A percentile compares a stretch with the other conserved stretches of the same genome.
Evolutionary conservation across 768 basidiomycete genomes (phyloP).

Genomic region (Piloderma croceum): DNA sequence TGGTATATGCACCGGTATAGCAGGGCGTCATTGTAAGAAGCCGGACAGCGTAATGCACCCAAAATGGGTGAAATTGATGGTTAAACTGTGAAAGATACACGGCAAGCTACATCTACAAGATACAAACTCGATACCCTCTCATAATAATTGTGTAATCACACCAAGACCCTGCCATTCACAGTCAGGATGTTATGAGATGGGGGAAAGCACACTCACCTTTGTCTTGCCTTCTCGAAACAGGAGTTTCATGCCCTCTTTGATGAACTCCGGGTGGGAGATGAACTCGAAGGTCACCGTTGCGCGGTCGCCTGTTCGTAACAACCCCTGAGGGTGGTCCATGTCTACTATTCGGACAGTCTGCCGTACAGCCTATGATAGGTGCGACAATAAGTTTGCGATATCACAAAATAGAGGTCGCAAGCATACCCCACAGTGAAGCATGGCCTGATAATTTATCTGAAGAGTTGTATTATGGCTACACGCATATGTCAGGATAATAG

Average conservation of each 20-base stretch:
- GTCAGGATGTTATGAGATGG: conserved; percentile 4
- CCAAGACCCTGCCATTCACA: conserved; percentile 56
- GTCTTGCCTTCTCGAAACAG: conserved; percentile 95
- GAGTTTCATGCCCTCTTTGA: conserved; percentile 91
- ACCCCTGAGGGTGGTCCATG: conserved; percentile 85
- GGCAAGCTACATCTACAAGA: too few species aligned
- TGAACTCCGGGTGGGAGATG: conserved; percentile 84
- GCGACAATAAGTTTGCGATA: conserved; percentile 3
- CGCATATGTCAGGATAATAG: conserved; percentile 4
- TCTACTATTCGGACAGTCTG: conserved; percentile 89
- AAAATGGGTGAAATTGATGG: too few species aligned
- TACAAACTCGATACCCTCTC: too few species aligned
- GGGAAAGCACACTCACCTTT: conserved; percentile 48
- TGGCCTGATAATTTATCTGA: conserved; percentile 91
- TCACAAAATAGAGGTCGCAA: not conserved
- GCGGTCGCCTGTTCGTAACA: conserved; percentile 91
- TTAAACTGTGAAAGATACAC: too few species aligned
- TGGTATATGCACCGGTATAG: too few species aligned
- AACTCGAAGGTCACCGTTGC: conserved; percentile 95
- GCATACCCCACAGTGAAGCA: conserved; percentile 87
- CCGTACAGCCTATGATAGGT: conserved; percentile 61
- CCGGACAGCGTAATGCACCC: too few species aligned
- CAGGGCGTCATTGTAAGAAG: too few species aligned
- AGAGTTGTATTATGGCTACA: conserved; percentile 85
- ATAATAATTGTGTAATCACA: conserved; percentile 65